Evolutionary conservation across 768 basidiomycete genomes (phyloP).

Genomic region (Lactifluus piperatus): DNA sequence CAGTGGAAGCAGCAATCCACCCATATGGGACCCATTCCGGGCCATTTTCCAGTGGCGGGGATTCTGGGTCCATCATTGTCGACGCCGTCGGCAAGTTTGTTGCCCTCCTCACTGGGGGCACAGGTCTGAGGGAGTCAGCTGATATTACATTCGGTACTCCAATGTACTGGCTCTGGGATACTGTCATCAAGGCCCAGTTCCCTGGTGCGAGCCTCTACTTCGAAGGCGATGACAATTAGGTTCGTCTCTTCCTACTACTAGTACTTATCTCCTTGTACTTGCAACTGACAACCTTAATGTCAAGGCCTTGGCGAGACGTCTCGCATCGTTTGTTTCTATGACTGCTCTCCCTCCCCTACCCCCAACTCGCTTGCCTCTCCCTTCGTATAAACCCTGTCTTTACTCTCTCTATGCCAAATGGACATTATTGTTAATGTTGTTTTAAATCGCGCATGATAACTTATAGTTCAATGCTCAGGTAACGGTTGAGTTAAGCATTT

Average conservation of each 20-base stretch:
- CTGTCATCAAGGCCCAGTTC: slow-evolving; percentile 22
- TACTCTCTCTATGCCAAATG: too few relatives aligned
- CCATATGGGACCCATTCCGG: not conserved
- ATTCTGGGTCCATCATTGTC: not conserved
- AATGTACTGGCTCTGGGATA: slow-evolving; percentile 22
- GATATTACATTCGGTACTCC: slow-evolving; percentile 14
- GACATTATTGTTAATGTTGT: too few relatives aligned
- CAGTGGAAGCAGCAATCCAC: not conserved
- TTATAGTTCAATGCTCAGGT: too few relatives aligned
- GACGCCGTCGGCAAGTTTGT: slow-evolving; percentile 5
- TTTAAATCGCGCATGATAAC: too few relatives aligned
- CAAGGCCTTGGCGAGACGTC: not conserved
- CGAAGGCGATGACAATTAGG: not conserved
- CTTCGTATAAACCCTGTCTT: too few relatives aligned
- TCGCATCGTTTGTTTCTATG: not conserved
- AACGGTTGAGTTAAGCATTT: too few relatives aligned
- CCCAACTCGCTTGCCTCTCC: too few relatives aligned
- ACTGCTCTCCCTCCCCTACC: too few relatives aligned
- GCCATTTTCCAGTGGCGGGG: not conserved
- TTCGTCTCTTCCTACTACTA: not conserved
- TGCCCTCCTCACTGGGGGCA: slow-evolving; percentile 21
- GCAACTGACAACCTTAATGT: not conserved
- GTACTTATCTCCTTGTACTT: not conserved
- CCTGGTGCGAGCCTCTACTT: slow-evolving; percentile 21
- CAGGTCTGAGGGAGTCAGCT: slow-evolving; percentile 14